Conservation (phyloP, 2,329 filamentous ascomycete species). For the Colletotrichum incanum region DNA sequence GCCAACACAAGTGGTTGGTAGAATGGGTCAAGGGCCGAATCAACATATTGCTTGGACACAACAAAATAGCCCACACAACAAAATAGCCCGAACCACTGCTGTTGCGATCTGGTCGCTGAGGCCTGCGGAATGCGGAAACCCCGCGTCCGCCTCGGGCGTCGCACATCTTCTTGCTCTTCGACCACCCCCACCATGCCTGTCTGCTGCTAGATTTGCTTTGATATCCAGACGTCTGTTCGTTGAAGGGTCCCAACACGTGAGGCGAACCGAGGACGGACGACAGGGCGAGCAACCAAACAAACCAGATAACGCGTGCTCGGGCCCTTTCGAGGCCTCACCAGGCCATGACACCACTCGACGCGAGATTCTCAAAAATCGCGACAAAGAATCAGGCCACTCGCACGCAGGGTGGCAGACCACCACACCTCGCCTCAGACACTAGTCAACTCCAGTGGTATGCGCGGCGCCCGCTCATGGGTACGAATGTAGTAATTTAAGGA, state of each 20-base stretch:
- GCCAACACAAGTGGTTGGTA: neutral
- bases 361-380: neutral
- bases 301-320: conserved; percentile 4
- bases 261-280: conserved; percentile 29
- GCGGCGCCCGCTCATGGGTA: conserved; percentile 16
- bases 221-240: conserved; percentile 4
- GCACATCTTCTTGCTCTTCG: neutral
- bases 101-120: conserved; percentile 29
- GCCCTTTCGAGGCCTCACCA: conserved; percentile 12
- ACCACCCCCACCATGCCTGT: neutral
- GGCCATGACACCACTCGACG: conserved; percentile 12
- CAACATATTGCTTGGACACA: neutral
- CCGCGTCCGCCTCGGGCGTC: conserved; percentile 9
- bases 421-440: conserved; percentile 17
- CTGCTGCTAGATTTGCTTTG: conserved; percentile 6
- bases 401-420: conserved; percentile 6
- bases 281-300: conserved; percentile 19
- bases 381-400: conserved; percentile 26
- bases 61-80: conserved; percentile 1
- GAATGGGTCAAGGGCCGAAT: neutral
- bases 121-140: conserved; percentile 33
- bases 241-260: conserved; percentile 34
- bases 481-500: neutral
- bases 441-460: conserved; percentile 15
- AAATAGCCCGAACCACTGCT: neutral